Base-by-base conservation (phyloP, 345 rosid species). In the Gossypium turneri region DNA sequence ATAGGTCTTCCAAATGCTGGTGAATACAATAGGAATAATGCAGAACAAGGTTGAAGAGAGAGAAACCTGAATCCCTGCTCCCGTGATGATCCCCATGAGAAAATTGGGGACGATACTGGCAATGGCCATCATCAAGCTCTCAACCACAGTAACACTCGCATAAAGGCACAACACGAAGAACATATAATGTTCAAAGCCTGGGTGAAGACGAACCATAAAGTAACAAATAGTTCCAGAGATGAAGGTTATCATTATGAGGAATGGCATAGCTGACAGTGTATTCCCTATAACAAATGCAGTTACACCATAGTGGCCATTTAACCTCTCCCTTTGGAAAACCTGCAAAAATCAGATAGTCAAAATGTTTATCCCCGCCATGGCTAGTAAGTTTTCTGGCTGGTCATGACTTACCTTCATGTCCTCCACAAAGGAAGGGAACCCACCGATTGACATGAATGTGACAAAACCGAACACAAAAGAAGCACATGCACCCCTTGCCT, bases 291-390 rank as follows among this genome's bases (percentile, higher is more conserved):
- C 38, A 12, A 59, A 59, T 59, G 64, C 64, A 25, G 64, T 25
- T 59, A 59, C 64, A 25, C 64, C 64, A 25, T 59, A 59, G 74
- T 94, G 98, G 1, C 98, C 98, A 62, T 92, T 94, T 77, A 94
- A 80, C 79, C 98, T 91, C 75, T 94, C 98, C 79, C 98, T 88
- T 82, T 92, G 98, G 74, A 94, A 94, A 24, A 94, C 98, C 98
- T 94, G 41, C 64, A 59, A 59, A 59, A 59, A 25, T 5, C 38
- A 59, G 41, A 12, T 17, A 12, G 64, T 59, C 64, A 59, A 59
- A 57, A 57, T 22, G 22, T 25, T 59, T 5, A 38, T 15, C 38
- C 0, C 63, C 8, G 1, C 8, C 63, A 25, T 59, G 38, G 38
- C 63, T 27, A 38, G 64, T 59, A 59, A 24, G 38, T 24, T 59